Evolutionary conservation across 371 early-diverging fungal genomes (phyloP).

Genomic region (Zopfochytrium polystomum): DNA sequence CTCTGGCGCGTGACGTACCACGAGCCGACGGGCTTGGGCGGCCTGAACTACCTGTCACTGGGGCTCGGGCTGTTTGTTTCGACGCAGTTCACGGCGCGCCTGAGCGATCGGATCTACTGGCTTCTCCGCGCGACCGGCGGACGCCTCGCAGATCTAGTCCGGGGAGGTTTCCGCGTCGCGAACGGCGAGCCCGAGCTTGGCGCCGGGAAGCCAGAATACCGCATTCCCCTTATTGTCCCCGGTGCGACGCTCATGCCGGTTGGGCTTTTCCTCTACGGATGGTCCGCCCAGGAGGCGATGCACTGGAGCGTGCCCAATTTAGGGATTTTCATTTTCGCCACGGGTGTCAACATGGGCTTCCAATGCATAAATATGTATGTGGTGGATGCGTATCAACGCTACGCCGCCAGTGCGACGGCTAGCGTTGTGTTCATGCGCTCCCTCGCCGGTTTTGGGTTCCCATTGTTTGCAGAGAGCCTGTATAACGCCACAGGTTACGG

Average conservation of each 20-base stretch:
- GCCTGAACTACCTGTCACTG: constrained; percentile 12
- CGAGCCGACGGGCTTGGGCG: background rate
- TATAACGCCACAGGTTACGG: constrained; percentile 16
- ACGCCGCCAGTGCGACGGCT: constrained; percentile 15
- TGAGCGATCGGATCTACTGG: too few species aligned
- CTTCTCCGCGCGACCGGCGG: too few species aligned
- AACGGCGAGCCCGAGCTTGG: too few species aligned
- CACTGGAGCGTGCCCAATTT: constrained; percentile 19
- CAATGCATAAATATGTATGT: constrained; percentile 10
- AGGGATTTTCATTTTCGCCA: constrained; percentile 9
- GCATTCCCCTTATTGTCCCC: constrained; percentile 11
- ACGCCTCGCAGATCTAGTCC: too few species aligned
- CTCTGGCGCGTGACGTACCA: constrained; percentile 16
- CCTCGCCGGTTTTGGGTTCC: constrained; percentile 20
- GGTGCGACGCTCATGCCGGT: constrained; percentile 5
- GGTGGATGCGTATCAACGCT: constrained; percentile 13
- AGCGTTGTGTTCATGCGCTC: constrained; percentile 1
- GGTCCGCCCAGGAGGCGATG: constrained; percentile 15
- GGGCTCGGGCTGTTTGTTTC: constrained; percentile 12
- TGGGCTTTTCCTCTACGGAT: constrained; percentile 13
- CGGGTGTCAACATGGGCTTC: constrained; percentile 7
- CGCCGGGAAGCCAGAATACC: constrained; percentile 15
- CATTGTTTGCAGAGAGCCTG: constrained; percentile 14
- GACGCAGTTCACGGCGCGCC: too few species aligned
- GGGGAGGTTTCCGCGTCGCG: too few species aligned